Base-by-base conservation (phyloP, 129 eudicot species). In the Cynara cardunculus region DNA sequence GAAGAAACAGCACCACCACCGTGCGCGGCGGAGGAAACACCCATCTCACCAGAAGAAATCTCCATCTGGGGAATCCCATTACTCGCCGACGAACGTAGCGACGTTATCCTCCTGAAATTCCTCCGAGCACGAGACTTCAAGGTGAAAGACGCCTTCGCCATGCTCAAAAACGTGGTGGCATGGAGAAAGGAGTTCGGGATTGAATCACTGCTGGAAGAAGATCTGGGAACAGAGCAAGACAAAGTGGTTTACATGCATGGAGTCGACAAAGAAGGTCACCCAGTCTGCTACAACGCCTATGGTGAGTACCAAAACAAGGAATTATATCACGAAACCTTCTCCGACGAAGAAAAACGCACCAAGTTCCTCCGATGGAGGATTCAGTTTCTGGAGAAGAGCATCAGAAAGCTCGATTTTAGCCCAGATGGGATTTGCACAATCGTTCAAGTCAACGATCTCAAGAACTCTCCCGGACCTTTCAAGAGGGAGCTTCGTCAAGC, bases 281-380 rank as follows among this genome's bases (percentile, higher is more conserved):
- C 96, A 1, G 91, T 92, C 19, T 89, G 94, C 56, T 94, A 94
- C 86, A 92, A 92, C 66, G 93, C 93, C 0, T 92, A 86, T 13
- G 97, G 99, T 7, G 99, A 92, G 84, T 94, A 92, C 34, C 91
- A 86, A 28, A 90, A 92, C 73, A 94, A 92, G 83, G 96, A 94
- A 61, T 62, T 94, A 67, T 94, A 94, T 61, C 74, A 74, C 35
- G 92, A 84, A 44, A 86, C 99, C 0, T 92, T 92, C 27, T 85
- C 91, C 2, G 88, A 84, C 6, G 97, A 89, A 30, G 99, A 87
- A 79, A 94, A 90, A 73, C 64, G 97, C 18, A 85, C 89, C 16
- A 90, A 85, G 72, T 94, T 92, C 21, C 73, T 94, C 37, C 83
- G 89, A 41, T 90, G 94, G 89, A 86, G 92, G 71, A 94, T 94